Evolutionary conservation across 306 rosid genomes (phyloP).

Genomic region (Herpetospermum pedunculosum): DNA sequence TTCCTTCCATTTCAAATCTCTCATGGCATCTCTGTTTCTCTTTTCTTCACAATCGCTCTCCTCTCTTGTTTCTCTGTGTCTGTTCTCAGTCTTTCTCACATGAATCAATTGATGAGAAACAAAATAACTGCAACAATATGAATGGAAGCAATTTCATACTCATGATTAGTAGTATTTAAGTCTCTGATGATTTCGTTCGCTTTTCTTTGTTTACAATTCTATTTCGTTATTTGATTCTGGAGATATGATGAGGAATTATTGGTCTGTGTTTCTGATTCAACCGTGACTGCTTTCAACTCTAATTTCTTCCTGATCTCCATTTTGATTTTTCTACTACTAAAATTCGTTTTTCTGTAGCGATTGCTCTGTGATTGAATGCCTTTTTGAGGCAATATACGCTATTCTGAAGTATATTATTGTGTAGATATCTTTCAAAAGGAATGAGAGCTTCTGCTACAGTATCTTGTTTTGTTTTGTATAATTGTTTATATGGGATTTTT

Average conservation of each 20-base stretch:
- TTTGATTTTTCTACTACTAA: neutral
- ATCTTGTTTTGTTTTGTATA: neutral
- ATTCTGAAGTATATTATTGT: slow-evolving; percentile 41
- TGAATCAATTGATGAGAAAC: slow-evolving; percentile 54
- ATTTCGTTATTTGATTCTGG: too few species aligned
- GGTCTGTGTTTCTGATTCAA: slow-evolving; percentile 76
- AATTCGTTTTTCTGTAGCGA: neutral
- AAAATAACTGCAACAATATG: slow-evolving; percentile 87
- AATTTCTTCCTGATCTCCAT: slow-evolving; percentile 39
- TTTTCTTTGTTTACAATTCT: neutral
- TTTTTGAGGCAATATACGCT: slow-evolving; percentile 63
- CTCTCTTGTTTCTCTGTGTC: neutral
- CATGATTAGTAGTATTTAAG: slow-evolving; percentile 73
- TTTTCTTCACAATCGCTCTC: neutral
- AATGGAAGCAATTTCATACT: slow-evolving; percentile 13
- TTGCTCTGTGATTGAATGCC: slow-evolving; percentile 69
- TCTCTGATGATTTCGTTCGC: slow-evolving; percentile 70
- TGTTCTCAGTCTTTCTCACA: neutral
- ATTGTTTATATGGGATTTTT: neutral
- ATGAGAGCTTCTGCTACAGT: slow-evolving; percentile 35
- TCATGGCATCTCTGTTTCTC: neutral
- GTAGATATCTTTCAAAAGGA: neutral
- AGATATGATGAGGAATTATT: slow-evolving; percentile 57
- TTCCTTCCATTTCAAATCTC: neutral
- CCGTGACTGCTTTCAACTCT: slow-evolving; percentile 40